Evolutionary conservation across 2,329 filamentous ascomycete species (phyloP), one percentile per base, ranked within the genome.

Genomic region (Paracorniculantispora psalliotae): DNA sequence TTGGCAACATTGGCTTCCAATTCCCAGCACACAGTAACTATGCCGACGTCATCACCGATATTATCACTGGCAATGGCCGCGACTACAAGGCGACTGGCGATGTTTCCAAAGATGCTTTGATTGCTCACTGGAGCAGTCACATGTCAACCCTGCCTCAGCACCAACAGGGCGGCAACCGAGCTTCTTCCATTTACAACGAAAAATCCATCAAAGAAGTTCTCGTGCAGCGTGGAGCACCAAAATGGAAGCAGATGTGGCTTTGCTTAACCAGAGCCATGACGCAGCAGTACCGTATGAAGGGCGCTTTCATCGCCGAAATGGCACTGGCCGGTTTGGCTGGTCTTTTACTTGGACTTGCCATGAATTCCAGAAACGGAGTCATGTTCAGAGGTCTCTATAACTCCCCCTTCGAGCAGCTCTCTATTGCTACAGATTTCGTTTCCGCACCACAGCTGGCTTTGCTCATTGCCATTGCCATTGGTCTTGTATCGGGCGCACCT

Each of bases 41-140:
- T 6, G 83, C 80, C 9, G 84, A 86, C 62, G 73, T 81, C 1
- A 75, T 86, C 25, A 83, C 83, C n/a, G 83, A 86, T 56, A 85
- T 86, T 62, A 80, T 85, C 64, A 82, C 81, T 0, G 82, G 82
- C 3, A 81, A 84, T 62, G 81, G 82, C 0, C 71, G 75, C 15
- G 66, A 72, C 13, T 84, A 84, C 68, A 81, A 81, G 62, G 64
- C 61, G 3, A 66, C 65, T 0, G 78, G 77, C 4, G 77, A 81
- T 41, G 73, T 79, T 28, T 76, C 75, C 35, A 78, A 79, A 30
- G 72, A 79, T n/a, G 65, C 72, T 9, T 71, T 84, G 26, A 82
- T 83, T 26, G 69, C 75, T 0, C 66, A 80, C 63, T 84, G 81
- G 81, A 63, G 66, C 0, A 71, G 33, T 69, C 63, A 49, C 63